Conservation (phyloP, 805 yeast genomes). For the Yamadazyma paraphyllophila region DNA sequence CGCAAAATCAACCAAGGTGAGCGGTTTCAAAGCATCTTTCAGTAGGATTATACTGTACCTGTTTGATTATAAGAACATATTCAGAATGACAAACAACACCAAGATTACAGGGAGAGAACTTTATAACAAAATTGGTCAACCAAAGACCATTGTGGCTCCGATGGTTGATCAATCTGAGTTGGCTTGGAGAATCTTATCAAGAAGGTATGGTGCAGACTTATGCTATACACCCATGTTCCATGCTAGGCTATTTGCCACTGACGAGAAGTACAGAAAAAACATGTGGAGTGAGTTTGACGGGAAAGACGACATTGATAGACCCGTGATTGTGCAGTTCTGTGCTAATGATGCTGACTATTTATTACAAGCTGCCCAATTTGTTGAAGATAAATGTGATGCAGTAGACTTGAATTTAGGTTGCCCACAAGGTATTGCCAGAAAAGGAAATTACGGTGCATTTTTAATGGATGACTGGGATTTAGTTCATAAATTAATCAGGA, state of each 20-base stretch:
- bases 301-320: constrained; percentile 64
- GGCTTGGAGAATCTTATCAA: constrained; percentile 88
- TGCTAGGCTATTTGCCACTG: constrained; percentile 84
- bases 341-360: constrained; percentile 91
- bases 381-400: constrained; percentile 87
- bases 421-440: constrained; percentile 95
- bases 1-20: constrained; percentile 4
- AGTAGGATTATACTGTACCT: constrained; percentile 2
- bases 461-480: constrained; percentile 96
- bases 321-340: constrained; percentile 91
- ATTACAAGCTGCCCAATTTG: constrained; percentile 74
- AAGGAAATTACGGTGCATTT: constrained; percentile 94
- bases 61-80: neutral
- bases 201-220: constrained; percentile 87
- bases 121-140: constrained; percentile 66
- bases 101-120: constrained; percentile 58
- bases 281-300: constrained; percentile 79
- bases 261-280: constrained; percentile 72
- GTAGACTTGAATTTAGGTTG: constrained; percentile 95
- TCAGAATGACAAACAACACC: neutral
- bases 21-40: neutral
- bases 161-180: constrained; percentile 98
- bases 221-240: constrained; percentile 98
- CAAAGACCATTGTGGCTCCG: constrained; percentile 89
- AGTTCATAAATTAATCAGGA: constrained; percentile 66